phyloP scores from a whole-genome alignment of 208 protist genomes.

The Borovskyia barvae region DNA sequence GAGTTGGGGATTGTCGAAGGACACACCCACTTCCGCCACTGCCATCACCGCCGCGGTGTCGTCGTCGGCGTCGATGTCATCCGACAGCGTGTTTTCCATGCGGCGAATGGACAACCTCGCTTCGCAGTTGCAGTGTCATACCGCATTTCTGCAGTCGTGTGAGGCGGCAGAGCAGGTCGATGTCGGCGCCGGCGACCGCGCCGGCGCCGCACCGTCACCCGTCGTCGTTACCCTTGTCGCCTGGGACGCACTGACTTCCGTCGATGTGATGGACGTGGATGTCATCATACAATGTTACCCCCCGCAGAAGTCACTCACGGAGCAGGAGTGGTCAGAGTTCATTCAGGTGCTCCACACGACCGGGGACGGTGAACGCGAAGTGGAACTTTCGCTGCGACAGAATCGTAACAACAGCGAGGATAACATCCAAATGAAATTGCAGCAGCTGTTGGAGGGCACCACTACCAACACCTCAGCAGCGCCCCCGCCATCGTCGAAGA shows the following conservation, averaged over 20 bases:
- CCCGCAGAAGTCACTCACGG: conserved; percentile 70
- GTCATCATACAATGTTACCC: conserved; percentile 74
- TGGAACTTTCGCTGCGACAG: conserved; percentile 35
- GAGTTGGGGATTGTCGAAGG: conserved; percentile 37
- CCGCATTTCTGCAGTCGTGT: conserved; percentile 12
- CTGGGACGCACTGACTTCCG: conserved; percentile 62
- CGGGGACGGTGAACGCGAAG: conserved; percentile 49
- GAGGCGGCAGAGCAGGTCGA: conserved; percentile 9
- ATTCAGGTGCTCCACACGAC: conserved; percentile 79
- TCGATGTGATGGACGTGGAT: conserved; percentile 85
- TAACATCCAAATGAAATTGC: conserved; percentile 32
- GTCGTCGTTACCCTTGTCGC: conserved; percentile 38
- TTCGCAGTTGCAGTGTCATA: conserved; percentile 24
- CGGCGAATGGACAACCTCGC: conserved; percentile 49
- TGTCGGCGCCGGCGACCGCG: neutral
- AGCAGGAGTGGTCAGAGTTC: conserved; percentile 65
- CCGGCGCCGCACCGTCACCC: neutral
- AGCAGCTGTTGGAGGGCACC: conserved; percentile 31
- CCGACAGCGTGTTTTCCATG: conserved; percentile 26
- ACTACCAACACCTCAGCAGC: conserved; percentile 3
- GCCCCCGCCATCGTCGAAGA: neutral
- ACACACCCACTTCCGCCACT: conserved; percentile 2
- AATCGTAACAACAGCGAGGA: conserved; percentile 50
- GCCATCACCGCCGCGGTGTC: neutral
- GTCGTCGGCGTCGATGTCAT: neutral